phyloP scores from a whole-genome alignment of 148 eudicot species.

The Limonium bicolor region DNA sequence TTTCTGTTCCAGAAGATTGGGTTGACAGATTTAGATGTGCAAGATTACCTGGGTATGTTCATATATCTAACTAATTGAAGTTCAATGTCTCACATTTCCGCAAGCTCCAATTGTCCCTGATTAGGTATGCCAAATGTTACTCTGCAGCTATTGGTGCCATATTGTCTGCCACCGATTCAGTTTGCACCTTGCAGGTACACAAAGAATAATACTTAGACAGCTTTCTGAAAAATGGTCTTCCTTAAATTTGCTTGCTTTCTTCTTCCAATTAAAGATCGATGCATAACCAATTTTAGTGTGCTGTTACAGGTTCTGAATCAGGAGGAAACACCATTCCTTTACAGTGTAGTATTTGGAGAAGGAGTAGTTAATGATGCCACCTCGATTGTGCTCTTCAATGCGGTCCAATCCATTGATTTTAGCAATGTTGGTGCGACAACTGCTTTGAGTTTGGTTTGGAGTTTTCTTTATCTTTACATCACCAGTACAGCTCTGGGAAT shows the following conservation, averaged over 20 bases:
- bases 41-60: slow-evolving; percentile 40
- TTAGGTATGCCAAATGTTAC: neutral
- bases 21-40: slow-evolving; percentile 11
- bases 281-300: too few species aligned
- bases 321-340: slow-evolving; percentile 81
- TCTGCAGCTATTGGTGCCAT: slow-evolving; percentile 17
- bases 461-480: slow-evolving; percentile 57
- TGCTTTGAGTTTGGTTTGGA: slow-evolving; percentile 52
- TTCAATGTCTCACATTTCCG: too few species aligned
- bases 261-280: too few species aligned
- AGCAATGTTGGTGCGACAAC: slow-evolving; percentile 30
- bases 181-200: slow-evolving; percentile 17
- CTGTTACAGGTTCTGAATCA: slow-evolving; percentile 70
- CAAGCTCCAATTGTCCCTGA: too few species aligned
- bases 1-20: slow-evolving; percentile 21
- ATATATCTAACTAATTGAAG: too few species aligned
- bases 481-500: slow-evolving; percentile 67
- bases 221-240: too few species aligned
- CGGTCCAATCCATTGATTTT: slow-evolving; percentile 62
- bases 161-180: slow-evolving; percentile 21
- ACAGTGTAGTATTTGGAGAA: slow-evolving; percentile 83
- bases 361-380: slow-evolving; percentile 97
- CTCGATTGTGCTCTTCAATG: slow-evolving; percentile 85
- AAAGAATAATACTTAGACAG: too few species aligned
- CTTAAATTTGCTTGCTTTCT: too few species aligned